phyloP scores from a whole-genome alignment of 371 early-diverging fungal species.

The Cokeromyces recurvatus region DNA sequence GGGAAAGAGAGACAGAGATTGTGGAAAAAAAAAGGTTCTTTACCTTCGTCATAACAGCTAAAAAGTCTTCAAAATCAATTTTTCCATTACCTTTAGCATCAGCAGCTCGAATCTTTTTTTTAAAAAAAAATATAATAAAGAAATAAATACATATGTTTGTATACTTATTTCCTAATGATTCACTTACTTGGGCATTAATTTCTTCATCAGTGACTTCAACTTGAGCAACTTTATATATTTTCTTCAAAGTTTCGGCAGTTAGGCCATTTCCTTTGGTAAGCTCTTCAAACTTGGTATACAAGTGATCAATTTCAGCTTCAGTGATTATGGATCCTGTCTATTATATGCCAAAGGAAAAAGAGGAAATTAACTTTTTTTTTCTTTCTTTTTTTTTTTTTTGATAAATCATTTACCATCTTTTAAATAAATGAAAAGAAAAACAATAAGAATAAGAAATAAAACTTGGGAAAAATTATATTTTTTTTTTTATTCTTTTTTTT shows the following conservation, averaged over 20 bases:
- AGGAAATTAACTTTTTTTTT: neutral
- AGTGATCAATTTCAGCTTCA: conserved; percentile 21
- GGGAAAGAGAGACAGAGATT: neutral
- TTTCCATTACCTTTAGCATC: conserved; percentile 11
- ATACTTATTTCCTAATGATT: too few species aligned
- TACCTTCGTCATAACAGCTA: conserved; percentile 22
- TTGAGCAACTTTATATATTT: conserved; percentile 17
- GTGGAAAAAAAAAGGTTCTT: neutral
- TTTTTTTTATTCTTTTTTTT: too few species aligned
- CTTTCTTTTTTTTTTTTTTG: too few species aligned
- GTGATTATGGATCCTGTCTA: conserved; percentile 12
- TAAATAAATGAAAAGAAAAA: too few species aligned
- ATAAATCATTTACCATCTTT: neutral
- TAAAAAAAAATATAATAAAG: too few species aligned
- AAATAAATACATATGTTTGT: too few species aligned
- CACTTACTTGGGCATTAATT: conserved; percentile 18
- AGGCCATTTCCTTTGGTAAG: conserved; percentile 16
- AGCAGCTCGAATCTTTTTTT: conserved; percentile 16
- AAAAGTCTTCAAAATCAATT: conserved; percentile 17
- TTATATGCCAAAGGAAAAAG: too few species aligned
- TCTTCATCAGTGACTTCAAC: conserved; percentile 17
- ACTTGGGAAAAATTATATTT: too few species aligned
- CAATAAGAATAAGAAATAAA: too few species aligned
- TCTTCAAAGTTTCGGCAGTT: conserved; percentile 13
- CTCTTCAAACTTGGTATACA: conserved; percentile 15